These are phyloP conservation scores for Lizonia empirigonia DNA, from an alignment of 2,329 filamentous ascomycete genomes.

Conservation along the genomic window DNA sequence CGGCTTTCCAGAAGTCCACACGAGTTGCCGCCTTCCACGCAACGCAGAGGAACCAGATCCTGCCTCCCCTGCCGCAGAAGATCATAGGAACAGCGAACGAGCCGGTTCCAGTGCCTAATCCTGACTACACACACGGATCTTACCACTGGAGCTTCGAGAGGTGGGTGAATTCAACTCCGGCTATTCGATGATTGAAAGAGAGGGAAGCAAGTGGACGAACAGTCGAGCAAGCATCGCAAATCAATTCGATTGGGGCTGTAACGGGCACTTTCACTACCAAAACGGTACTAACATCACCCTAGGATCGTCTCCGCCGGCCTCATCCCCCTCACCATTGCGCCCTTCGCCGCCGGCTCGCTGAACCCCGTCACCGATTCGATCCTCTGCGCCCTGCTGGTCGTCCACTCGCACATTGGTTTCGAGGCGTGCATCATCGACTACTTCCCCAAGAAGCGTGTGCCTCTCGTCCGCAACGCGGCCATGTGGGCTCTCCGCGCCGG, in stretches of 20 bases:
- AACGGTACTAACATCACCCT: slow-evolving; percentile 1
- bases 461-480: slow-evolving; percentile 68
- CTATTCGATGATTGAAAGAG: background rate
- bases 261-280: too few species aligned
- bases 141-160: slow-evolving; percentile 99
- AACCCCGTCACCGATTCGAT: slow-evolving; percentile 88
- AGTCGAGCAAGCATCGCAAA: too few species aligned
- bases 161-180: slow-evolving; percentile 43
- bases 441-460: slow-evolving; percentile 73
- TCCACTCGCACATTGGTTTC: slow-evolving; percentile 97
- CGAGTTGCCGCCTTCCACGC: slow-evolving; percentile 84
- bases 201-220: background rate
- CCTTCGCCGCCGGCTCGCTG: slow-evolving; percentile 88
- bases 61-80: slow-evolving; percentile 86
- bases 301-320: slow-evolving; percentile 80
- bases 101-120: slow-evolving; percentile 72
- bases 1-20: slow-evolving; percentile 49
- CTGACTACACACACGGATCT: slow-evolving; percentile 81
- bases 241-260: too few species aligned
- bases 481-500: slow-evolving; percentile 79
- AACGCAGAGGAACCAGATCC: slow-evolving; percentile 73
- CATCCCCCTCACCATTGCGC: slow-evolving; percentile 84
- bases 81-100: slow-evolving; percentile 77
- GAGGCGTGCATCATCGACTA: slow-evolving; percentile 90
- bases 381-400: slow-evolving; percentile 79